These are phyloP conservation scores for Pouteria glomerata DNA, from an alignment of 148 eudicot genomes.

Conservation along the genomic window DNA sequence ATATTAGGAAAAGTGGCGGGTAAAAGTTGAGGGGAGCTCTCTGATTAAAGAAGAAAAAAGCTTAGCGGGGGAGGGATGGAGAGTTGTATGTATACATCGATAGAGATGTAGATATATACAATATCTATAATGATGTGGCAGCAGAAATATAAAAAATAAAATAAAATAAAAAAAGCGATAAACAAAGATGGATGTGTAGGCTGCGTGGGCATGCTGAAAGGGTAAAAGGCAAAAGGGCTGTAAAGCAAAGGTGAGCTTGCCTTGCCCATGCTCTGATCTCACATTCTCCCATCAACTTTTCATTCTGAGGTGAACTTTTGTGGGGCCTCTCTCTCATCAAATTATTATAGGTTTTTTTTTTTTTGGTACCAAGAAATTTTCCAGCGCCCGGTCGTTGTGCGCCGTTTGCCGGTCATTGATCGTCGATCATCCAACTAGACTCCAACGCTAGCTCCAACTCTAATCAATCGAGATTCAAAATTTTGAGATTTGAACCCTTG, in stretches of 20 bases:
- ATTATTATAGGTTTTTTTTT: constrained; percentile 15
- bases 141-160: not conserved
- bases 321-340: constrained; percentile 18
- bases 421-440: too few species aligned
- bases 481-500: too few species aligned
- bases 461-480: too few species aligned
- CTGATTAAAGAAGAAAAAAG: not conserved
- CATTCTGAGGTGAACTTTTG: constrained; percentile 41
- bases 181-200: constrained; percentile 6
- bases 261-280: constrained; percentile 54
- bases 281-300: constrained; percentile 50
- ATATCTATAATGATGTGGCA: not conserved
- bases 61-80: not conserved
- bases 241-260: constrained; percentile 27
- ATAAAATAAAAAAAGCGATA: not conserved
- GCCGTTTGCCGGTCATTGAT: too few species aligned
- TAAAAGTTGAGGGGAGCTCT: not conserved
- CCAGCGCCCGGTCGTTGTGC: too few species aligned
- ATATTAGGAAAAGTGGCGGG: constrained; percentile 2
- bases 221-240: constrained; percentile 19
- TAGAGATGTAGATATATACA: too few species aligned
- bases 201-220: constrained; percentile 29
- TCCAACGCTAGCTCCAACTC: too few species aligned
- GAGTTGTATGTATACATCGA: too few species aligned
- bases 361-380: too few species aligned